Evolutionary conservation across 768 basidiomycete genomes (phyloP).

Genomic region (Suillus cothurnatus): DNA sequence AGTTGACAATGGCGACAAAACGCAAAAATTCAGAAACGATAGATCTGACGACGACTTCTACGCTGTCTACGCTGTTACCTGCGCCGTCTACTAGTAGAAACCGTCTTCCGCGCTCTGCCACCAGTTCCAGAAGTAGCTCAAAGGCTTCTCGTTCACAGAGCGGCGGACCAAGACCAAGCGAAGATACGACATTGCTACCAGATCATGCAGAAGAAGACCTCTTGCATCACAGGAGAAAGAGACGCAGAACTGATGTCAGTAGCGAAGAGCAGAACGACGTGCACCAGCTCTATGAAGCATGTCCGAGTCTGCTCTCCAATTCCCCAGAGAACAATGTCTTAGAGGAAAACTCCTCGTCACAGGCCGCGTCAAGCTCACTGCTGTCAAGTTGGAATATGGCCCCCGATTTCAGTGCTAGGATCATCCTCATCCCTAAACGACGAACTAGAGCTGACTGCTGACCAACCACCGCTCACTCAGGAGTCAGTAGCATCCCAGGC

Average conservation of each 20-base stretch:
- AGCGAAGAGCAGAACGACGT: neutral
- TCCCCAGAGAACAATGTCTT: neutral
- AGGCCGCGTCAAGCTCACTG: neutral
- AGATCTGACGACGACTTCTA: conserved; percentile 15
- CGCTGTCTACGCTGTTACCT: neutral
- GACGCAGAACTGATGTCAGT: conserved; percentile 4
- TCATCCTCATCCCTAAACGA: neutral
- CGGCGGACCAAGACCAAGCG: neutral
- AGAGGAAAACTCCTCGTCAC: neutral
- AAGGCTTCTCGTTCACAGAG: neutral
- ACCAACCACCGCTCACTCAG: conserved; percentile 2
- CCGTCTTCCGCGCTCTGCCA: conserved; percentile 6
- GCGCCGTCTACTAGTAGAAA: conserved; percentile 15
- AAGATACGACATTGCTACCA: neutral
- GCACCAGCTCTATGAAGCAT: neutral
- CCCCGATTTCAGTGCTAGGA: neutral
- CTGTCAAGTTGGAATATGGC: neutral
- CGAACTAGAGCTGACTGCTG: neutral
- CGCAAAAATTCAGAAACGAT: neutral
- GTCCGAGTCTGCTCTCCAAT: neutral
- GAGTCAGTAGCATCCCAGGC: conserved; percentile 1
- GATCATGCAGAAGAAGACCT: conserved; percentile 1
- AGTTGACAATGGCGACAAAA: neutral
- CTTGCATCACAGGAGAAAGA: conserved; percentile 2
- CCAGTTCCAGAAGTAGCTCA: conserved; percentile 11